Conservation (phyloP, 2,329 filamentous ascomycete genomes). For the Cercospora sp. region DNA sequence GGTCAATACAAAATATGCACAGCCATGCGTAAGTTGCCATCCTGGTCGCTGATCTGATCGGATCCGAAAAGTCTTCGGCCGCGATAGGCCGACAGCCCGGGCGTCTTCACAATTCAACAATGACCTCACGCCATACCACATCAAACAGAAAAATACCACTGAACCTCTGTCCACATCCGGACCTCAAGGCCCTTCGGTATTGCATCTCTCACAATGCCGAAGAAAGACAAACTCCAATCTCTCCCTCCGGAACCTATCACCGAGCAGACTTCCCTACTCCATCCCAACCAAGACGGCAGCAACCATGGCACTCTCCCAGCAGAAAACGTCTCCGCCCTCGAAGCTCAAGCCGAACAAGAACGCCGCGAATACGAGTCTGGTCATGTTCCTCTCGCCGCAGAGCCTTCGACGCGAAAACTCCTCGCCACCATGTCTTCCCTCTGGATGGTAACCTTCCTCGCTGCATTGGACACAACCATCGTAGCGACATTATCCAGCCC, state of each 20-base stretch:
- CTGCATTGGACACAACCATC: conserved; percentile 72
- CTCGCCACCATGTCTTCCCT: conserved; percentile 52
- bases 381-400: conserved; percentile 40
- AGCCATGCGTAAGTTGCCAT: background rate
- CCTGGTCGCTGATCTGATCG: conserved; percentile 1
- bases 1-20: background rate
- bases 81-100: background rate
- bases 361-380: conserved; percentile 36
- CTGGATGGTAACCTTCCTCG: conserved; percentile 58
- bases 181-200: no score
- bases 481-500: conserved; percentile 82
- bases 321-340: conserved; percentile 23
- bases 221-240: conserved; percentile 6
- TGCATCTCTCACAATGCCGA: conserved; percentile 2
- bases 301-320: conserved; percentile 5
- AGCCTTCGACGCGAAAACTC: conserved; percentile 50
- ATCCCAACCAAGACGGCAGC: conserved; percentile 8
- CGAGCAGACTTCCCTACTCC: conserved; percentile 8
- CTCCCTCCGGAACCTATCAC: conserved; percentile 12
- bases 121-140: conserved; percentile 1
- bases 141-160: no score
- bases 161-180: no score
- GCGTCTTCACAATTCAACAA: conserved; percentile 2
- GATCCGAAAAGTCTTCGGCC: conserved; percentile 1
- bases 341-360: conserved; percentile 37